These are phyloP conservation scores for Lachancea meyersii DNA, from an alignment of 805 yeast genomes.

Conservation along the genomic window DNA sequence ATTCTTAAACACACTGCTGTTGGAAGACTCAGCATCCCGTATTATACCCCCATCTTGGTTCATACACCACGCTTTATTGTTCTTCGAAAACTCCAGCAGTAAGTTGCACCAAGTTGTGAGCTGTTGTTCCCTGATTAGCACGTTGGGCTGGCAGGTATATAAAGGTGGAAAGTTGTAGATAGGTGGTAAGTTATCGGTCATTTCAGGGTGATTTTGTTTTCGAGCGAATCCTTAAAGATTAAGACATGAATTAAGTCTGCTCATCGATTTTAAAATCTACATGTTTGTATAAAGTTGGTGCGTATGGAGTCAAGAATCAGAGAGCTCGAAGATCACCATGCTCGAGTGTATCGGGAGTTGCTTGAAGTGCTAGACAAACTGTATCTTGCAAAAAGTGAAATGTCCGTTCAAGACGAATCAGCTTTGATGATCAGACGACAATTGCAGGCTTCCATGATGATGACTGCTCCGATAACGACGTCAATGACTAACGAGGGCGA, in stretches of 20 bases:
- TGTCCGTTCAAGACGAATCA: slow-evolving; percentile 3
- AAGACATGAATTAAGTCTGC: no score
- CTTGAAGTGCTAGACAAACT: slow-evolving; percentile 32
- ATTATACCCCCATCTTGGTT: slow-evolving; percentile 25
- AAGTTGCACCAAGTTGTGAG: slow-evolving; percentile 69
- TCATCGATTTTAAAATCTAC: not conserved
- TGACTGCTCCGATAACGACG: slow-evolving; percentile 4
- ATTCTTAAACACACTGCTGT: slow-evolving; percentile 42
- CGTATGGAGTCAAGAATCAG: slow-evolving; percentile 9
- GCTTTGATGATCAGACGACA: slow-evolving; percentile 5
- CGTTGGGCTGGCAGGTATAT: slow-evolving; percentile 83
- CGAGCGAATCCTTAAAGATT: no score
- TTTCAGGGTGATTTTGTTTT: not conserved
- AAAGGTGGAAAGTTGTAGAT: slow-evolving; percentile 83
- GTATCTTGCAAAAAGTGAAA: slow-evolving; percentile 17
- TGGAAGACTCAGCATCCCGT: not conserved
- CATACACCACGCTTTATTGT: slow-evolving; percentile 49
- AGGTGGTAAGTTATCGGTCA: slow-evolving; percentile 31
- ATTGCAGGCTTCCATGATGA: slow-evolving; percentile 8
- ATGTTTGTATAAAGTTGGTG: not conserved
- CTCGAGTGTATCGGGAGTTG: slow-evolving; percentile 30
- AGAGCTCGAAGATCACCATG: slow-evolving; percentile 29
- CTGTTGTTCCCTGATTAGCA: slow-evolving; percentile 71
- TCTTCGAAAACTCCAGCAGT: slow-evolving; percentile 54
- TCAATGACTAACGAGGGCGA: slow-evolving; percentile 3